Conservation (phyloP, 202 grass and related monocot genomes). For the Digitaria exilis region DNA sequence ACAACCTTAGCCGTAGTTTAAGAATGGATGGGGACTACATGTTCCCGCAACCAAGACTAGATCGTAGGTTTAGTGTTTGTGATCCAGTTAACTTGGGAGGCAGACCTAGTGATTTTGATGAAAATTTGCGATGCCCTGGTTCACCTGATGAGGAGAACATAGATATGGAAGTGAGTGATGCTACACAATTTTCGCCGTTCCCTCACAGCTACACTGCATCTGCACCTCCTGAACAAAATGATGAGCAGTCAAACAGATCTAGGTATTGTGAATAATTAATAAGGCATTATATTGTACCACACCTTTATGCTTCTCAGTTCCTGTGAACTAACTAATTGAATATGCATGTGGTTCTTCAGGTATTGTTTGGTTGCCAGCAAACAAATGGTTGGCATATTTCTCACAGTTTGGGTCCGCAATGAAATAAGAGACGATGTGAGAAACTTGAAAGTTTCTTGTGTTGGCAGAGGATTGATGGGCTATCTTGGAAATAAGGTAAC, state of each 20-base stretch:
- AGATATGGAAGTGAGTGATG: conserved; percentile 42
- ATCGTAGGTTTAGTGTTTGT: conserved; percentile 78
- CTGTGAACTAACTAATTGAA: conserved; percentile 20
- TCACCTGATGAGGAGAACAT: conserved; percentile 68
- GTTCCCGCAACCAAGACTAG: conserved; percentile 61
- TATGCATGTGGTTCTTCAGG: conserved; percentile 41
- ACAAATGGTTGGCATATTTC: conserved; percentile 97
- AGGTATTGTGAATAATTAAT: conserved; percentile 55
- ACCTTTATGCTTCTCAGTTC: conserved; percentile 6
- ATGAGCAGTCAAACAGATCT: conserved; percentile 45
- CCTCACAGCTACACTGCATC: conserved; percentile 43
- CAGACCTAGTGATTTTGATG: conserved; percentile 71
- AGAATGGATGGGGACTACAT: conserved; percentile 66
- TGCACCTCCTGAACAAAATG: conserved; percentile 52
- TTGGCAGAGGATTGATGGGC: conserved; percentile 91
- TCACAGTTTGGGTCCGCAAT: conserved; percentile 83
- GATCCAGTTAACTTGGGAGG: conserved; percentile 63
- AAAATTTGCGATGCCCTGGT: conserved; percentile 52
- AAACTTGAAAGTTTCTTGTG: conserved; percentile 93
- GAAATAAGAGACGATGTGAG: conserved; percentile 79
- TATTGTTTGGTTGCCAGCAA: conserved; percentile 96
- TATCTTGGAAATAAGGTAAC: conserved; percentile 96
- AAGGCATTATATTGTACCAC: neutral
- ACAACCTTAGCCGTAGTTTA: conserved; percentile 80
- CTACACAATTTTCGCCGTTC: conserved; percentile 50